These are phyloP conservation scores for Diophrys sp. DNA, from an alignment of 73 alveolate species.

Conservation along the genomic window DNA sequence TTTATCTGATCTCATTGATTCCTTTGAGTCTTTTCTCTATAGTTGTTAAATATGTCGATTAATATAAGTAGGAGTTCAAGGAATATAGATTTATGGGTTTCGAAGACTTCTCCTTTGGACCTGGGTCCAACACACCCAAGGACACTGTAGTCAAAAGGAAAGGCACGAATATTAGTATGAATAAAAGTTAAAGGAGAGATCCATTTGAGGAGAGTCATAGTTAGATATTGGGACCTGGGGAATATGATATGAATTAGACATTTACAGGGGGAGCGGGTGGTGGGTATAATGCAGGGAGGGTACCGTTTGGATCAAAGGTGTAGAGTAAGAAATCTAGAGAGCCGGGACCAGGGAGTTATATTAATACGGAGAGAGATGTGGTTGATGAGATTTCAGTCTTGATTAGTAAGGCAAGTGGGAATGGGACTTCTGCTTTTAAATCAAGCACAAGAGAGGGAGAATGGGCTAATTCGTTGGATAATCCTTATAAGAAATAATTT, in stretches of 20 bases:
- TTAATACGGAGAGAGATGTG: background rate
- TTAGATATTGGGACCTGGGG: constrained; percentile 49
- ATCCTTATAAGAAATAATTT: constrained; percentile 37
- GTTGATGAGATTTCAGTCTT: constrained; percentile 7
- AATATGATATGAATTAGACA: constrained; percentile 28
- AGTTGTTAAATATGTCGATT: too few relatives aligned
- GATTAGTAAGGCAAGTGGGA: constrained; percentile 18
- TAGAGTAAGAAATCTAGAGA: constrained; percentile 4
- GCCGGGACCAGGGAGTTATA: constrained; percentile 55
- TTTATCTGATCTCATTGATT: constrained; percentile 47
- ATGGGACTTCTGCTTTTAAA: background rate
- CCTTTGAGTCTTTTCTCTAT: constrained; percentile 66
- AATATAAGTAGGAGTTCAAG: too few relatives aligned
- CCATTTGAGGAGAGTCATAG: constrained; percentile 27
- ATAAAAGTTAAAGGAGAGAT: constrained; percentile 13
- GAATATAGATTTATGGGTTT: too few relatives aligned
- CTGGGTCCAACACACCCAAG: constrained; percentile 33
- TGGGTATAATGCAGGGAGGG: background rate
- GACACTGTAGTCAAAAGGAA: constrained; percentile 11
- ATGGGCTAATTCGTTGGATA: constrained; percentile 24
- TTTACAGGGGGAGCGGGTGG: background rate
- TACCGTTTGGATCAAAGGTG: constrained; percentile 15
- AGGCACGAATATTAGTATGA: constrained; percentile 6
- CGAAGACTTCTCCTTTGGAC: too few relatives aligned
- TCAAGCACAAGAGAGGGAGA: constrained; percentile 12